Evolutionary conservation across 805 yeast genomes (phyloP).

Genomic region (Yamadazyma endophytica): DNA sequence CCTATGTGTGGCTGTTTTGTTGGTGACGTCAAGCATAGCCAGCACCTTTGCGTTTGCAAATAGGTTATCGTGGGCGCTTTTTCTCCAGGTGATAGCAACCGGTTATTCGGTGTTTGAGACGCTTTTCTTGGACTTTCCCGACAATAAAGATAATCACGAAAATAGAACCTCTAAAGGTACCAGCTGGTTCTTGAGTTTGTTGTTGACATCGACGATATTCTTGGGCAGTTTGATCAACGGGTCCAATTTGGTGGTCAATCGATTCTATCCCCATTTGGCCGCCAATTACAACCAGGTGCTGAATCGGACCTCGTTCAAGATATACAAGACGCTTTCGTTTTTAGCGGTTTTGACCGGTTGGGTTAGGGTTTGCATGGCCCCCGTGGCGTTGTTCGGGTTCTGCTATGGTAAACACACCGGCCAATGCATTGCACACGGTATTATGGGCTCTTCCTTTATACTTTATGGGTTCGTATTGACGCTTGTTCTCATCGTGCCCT

Average conservation of each 20-base stretch:
- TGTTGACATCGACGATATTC: slow-evolving; percentile 46
- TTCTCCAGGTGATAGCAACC: slow-evolving; percentile 44
- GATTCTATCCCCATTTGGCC: slow-evolving; percentile 30
- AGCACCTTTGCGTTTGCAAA: slow-evolving; percentile 55
- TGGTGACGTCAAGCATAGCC: slow-evolving; percentile 55
- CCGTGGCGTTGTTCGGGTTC: slow-evolving; percentile 81
- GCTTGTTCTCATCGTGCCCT: slow-evolving; percentile 65
- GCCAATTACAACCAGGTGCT: slow-evolving; percentile 31
- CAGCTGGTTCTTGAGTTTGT: slow-evolving; percentile 54
- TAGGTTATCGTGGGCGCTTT: slow-evolving; percentile 38
- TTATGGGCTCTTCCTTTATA: slow-evolving; percentile 90
- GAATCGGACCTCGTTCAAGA: background rate
- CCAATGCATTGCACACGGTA: slow-evolving; percentile 95
- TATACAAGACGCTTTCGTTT: slow-evolving; percentile 45
- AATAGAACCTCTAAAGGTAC: slow-evolving; percentile 66
- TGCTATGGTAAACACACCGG: slow-evolving; percentile 84
- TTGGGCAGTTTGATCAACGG: slow-evolving; percentile 56
- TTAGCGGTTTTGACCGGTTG: slow-evolving; percentile 58
- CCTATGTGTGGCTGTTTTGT: slow-evolving; percentile 39
- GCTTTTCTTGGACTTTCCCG: slow-evolving; percentile 57
- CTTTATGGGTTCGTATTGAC: slow-evolving; percentile 71
- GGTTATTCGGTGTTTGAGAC: slow-evolving; percentile 56
- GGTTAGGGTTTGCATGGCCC: slow-evolving; percentile 77
- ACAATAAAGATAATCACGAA: slow-evolving; percentile 56
- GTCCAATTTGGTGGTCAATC: slow-evolving; percentile 36